These are phyloP conservation scores for Blastobotrys serpentis DNA, from an alignment of 1,139 yeast genomes.

Conservation along the genomic window DNA sequence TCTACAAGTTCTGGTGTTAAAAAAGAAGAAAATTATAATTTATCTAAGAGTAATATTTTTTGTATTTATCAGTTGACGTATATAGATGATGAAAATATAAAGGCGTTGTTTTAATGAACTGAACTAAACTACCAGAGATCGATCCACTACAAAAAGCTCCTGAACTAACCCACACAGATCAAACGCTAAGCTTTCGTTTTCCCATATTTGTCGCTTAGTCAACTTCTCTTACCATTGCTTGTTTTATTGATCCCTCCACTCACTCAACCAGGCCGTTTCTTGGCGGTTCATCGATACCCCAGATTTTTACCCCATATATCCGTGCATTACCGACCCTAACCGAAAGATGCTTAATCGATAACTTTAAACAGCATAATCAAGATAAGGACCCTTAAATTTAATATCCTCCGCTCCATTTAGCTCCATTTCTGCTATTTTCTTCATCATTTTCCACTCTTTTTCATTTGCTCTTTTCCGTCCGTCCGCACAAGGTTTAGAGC, in stretches of 20 bases:
- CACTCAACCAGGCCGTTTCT: neutral
- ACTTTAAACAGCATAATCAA: neutral
- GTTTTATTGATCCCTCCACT: no score
- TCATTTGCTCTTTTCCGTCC: neutral
- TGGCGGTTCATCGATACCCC: neutral
- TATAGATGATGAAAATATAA: neutral
- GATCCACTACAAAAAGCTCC: no score
- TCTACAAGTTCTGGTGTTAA: constrained; percentile 51
- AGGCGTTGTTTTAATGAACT: no score
- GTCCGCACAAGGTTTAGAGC: neutral
- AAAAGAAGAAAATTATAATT: no score
- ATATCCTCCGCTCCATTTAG: neutral
- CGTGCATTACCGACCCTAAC: constrained; percentile 4
- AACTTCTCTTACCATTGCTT: no score
- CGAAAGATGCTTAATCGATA: constrained; percentile 2
- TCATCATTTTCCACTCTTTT: neutral
- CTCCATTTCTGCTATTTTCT: neutral
- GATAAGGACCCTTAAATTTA: constrained; percentile 1
- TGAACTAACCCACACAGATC: no score
- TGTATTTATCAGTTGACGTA: constrained; percentile 2
- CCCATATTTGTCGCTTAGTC: no score
- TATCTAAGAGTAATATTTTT: no score
- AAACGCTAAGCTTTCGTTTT: no score
- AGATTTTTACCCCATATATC: neutral
- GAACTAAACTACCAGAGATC: no score